Evolutionary conservation across 805 yeast species (phyloP), one percentile per base, ranked within the genome.

Genomic region (Lipomyces kockii): DNA sequence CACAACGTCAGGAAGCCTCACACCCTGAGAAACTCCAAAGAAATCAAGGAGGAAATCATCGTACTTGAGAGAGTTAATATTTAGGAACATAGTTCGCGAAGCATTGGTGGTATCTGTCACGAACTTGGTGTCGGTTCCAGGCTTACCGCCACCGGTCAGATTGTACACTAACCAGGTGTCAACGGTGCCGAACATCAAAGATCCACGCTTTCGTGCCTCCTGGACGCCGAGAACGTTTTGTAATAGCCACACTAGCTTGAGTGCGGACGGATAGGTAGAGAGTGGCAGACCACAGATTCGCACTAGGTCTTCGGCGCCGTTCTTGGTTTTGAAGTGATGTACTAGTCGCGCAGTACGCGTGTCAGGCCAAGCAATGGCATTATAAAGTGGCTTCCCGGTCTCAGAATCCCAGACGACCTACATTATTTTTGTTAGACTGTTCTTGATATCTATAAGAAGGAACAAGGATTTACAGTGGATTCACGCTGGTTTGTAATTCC

Each of bases 401-500:
- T 82, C 82, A 72, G 87, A 84, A 65, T 92, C 89, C 97, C 97
- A 93, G 54, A 80, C 72, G 60, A 93, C 87, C 68, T 65, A 39
- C 22, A 8, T 17, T 17, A 43, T 17, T n/a, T 4, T n/a, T 9
- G 22, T 17, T n/a, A 20, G 25, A 2, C 37, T 6, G 43, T 34
- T n/a, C 9, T 29, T 6, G n/a, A 25, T 17, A 12, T 11, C 34
- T 4, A 14, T 25, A 52, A 25, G 55, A 22, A 27, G 20, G 8
- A 2, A 29, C 27, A 63, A 89, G 62, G 39, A 43, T 63, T 8
- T 57, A 67, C 84, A 35, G 97, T 89, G 55, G 98, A 93, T 80
- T 93, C 98, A 77, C 98, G 86, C 95, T 94, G 96, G 80, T 92
- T 94, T 62, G 98, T 95, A 72, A 93, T 86, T 32, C 98, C 98